A percentile compares a stretch with the other conserved stretches of the same genome.
These are phyloP conservation scores for Mollisiaceae sp. DNA, from an alignment of 2,329 filamentous ascomycete genomes.

Conservation along the genomic window DNA sequence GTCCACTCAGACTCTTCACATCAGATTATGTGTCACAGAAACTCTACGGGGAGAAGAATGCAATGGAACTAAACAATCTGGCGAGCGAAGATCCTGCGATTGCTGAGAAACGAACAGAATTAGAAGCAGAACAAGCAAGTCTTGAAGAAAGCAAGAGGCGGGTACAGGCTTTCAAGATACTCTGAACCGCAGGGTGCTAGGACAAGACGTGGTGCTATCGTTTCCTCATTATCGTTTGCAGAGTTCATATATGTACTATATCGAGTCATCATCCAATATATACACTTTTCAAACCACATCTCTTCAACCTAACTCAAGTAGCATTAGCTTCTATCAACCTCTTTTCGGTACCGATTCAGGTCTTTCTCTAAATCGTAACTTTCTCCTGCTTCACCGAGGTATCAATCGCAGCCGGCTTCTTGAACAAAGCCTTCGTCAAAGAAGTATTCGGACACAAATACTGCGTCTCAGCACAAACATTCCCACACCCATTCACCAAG, in stretches of 20 bases:
- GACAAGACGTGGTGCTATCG: background rate
- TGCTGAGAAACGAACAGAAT: conserved; percentile 11
- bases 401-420: background rate
- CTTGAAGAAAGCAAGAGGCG: conserved; percentile 26
- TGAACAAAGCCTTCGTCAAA: background rate
- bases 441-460: conserved; percentile 2
- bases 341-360: background rate
- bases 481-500: conserved; percentile 9
- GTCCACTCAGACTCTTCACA: conserved; percentile 17
- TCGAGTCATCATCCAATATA: conserved; percentile 6
- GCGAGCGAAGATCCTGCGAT: conserved; percentile 23
- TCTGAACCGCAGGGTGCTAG: conserved; percentile 2
- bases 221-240: background rate
- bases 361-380: background rate
- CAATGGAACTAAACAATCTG: conserved; percentile 14
- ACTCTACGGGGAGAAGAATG: conserved; percentile 26
- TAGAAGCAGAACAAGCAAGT: conserved; percentile 18
- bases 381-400: background rate
- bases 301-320: background rate
- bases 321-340: background rate
- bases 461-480: conserved; percentile 3
- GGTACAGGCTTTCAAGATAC: conserved; percentile 25
- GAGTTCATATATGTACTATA: conserved; percentile 2
- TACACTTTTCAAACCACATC: background rate
- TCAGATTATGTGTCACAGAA: conserved; percentile 13